phyloP scores from a whole-genome alignment of 176 grass and related monocot species.

The Zoysia pacifica region DNA sequence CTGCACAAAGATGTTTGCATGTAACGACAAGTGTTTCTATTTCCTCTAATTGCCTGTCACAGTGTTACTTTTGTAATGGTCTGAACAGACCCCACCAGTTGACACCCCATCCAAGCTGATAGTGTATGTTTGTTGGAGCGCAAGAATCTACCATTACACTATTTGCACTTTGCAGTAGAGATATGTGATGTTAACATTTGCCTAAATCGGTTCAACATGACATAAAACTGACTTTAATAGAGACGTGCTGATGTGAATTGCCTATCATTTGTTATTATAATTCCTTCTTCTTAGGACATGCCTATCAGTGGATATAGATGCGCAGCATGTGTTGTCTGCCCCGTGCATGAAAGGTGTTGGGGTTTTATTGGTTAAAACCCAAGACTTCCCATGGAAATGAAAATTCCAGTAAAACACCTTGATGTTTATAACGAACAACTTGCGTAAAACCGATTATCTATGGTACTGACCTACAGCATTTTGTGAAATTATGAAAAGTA shows the following conservation, averaged over 20 bases:
- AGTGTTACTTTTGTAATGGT: conserved; percentile 33
- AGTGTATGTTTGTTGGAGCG: conserved; percentile 41
- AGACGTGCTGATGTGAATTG: conserved; percentile 15
- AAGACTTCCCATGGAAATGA: not conserved
- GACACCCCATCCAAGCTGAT: conserved; percentile 39
- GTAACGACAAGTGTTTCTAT: conserved; percentile 32
- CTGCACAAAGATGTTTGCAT: not conserved
- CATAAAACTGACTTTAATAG: conserved; percentile 7
- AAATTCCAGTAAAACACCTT: not conserved
- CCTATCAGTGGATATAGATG: conserved; percentile 34
- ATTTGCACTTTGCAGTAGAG: conserved; percentile 15
- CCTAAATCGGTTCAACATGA: conserved; percentile 20
- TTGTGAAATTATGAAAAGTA: too few species aligned
- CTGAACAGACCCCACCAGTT: conserved; percentile 26
- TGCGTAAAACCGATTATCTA: not conserved
- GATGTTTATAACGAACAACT: not conserved
- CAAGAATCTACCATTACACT: conserved; percentile 46
- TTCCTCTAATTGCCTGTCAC: conserved; percentile 30
- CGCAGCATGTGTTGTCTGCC: not conserved
- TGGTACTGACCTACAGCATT: too few species aligned
- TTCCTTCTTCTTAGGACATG: conserved; percentile 38
- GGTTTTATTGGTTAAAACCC: conserved; percentile 1
- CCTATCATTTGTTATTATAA: conserved; percentile 20
- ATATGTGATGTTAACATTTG: conserved; percentile 37
- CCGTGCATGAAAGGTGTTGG: conserved; percentile 28